Conservation (phyloP, 495 filamentous ascomycete species). For the Amphirosellinia nigrospora region DNA sequence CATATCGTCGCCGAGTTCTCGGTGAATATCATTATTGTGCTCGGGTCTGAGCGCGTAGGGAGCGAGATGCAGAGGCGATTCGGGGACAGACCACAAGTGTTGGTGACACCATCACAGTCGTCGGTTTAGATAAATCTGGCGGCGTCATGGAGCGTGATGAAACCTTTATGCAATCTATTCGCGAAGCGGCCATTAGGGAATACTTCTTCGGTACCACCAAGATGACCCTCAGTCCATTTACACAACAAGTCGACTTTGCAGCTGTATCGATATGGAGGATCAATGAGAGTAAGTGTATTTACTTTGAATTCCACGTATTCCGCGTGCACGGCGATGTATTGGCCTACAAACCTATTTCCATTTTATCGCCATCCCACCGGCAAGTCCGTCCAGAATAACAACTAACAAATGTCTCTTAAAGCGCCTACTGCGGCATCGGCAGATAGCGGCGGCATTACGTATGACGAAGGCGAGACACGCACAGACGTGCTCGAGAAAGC, state of each 20-base stretch:
- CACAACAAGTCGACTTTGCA: conserved; percentile 76
- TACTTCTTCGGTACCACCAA: conserved; percentile 92
- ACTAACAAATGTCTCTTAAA: conserved; percentile 6
- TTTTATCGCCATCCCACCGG: background rate
- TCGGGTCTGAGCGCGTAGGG: conserved; percentile 84
- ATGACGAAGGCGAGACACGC: conserved; percentile 34
- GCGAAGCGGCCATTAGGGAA: conserved; percentile 78
- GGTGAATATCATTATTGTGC: conserved; percentile 78
- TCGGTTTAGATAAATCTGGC: conserved; percentile 84
- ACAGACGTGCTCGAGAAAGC: conserved; percentile 61
- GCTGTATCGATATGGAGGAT: conserved; percentile 73
- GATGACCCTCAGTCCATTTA: conserved; percentile 81
- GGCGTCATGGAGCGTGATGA: conserved; percentile 85
- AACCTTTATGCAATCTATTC: conserved; percentile 70
- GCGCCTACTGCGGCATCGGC: conserved; percentile 22
- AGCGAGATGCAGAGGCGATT: conserved; percentile 79
- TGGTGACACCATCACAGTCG: conserved; percentile 70
- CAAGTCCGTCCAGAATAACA: background rate
- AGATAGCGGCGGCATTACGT: conserved; percentile 28
- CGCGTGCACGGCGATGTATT: background rate
- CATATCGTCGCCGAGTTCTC: conserved; percentile 90
- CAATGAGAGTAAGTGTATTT: conserved; percentile 51
- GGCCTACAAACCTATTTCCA: background rate
- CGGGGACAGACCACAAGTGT: conserved; percentile 62
- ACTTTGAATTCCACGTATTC: background rate